Conservation (phyloP, 331 rosid species). For the Pyrus hybrid region DNA sequence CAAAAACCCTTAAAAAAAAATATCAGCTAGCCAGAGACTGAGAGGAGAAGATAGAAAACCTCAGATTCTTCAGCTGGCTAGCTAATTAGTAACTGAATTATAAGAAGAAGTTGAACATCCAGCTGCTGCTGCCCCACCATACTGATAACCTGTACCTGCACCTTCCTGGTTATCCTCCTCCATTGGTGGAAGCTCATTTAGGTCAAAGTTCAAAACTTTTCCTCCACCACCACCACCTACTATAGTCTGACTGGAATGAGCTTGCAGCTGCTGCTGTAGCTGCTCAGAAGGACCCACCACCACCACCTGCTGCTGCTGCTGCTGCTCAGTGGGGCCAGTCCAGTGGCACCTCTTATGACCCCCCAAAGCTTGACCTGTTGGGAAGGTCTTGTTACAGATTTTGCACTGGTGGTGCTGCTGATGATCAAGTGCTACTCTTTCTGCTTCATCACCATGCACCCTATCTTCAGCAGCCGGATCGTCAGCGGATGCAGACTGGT, state of each 20-base stretch:
- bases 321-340: background rate
- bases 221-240: background rate
- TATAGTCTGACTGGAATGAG: background rate
- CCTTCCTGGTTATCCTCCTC: constrained; percentile 12
- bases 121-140: background rate
- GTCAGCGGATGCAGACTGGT: constrained; percentile 2
- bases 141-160: background rate
- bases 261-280: background rate
- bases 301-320: background rate
- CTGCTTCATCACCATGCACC: background rate
- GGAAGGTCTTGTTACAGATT: constrained; percentile 14
- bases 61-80: background rate
- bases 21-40: background rate
- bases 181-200: constrained; percentile 33
- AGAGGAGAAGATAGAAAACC: background rate
- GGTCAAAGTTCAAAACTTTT: constrained; percentile 31
- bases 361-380: constrained; percentile 24
- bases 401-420: constrained; percentile 10
- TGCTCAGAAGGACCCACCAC: background rate
- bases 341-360: constrained; percentile 26
- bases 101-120: background rate
- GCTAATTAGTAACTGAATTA: background rate
- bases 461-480: background rate
- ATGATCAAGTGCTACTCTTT: background rate
- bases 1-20: background rate